phyloP scores from a whole-genome alignment of 2,329 filamentous ascomycete genomes.

The Gaeumannomyces tritici region DNA sequence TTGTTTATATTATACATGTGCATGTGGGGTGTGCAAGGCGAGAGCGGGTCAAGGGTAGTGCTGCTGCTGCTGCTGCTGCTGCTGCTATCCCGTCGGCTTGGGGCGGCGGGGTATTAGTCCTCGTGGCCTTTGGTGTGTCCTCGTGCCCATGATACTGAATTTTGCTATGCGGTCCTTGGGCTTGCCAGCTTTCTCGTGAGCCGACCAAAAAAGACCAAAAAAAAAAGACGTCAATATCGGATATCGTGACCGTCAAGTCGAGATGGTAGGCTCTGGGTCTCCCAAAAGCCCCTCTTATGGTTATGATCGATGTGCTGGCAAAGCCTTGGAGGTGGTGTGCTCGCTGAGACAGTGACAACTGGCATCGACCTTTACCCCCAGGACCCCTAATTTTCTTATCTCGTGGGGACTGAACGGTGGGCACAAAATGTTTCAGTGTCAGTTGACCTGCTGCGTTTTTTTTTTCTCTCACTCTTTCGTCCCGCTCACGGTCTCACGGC shows the following conservation, averaged over 20 bases:
- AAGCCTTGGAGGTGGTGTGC: neutral
- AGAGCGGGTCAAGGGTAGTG: neutral
- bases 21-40: neutral
- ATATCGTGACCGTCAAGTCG: neutral
- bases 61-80: no score
- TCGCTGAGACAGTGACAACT: constrained; percentile 2
- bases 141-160: no score
- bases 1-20: neutral
- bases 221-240: no score
- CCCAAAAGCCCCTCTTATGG: neutral
- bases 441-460: neutral
- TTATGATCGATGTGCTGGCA: neutral
- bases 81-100: no score
- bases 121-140: neutral
- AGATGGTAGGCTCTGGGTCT: neutral
- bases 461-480: neutral
- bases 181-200: neutral
- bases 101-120: neutral
- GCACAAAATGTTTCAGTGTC: neutral
- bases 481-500: no score
- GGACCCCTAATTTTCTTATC: neutral
- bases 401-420: neutral
- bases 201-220: no score
- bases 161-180: neutral
- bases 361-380: neutral